Conservation (phyloP, 768 basidiomycete species). For the Mycena alexandri region DNA sequence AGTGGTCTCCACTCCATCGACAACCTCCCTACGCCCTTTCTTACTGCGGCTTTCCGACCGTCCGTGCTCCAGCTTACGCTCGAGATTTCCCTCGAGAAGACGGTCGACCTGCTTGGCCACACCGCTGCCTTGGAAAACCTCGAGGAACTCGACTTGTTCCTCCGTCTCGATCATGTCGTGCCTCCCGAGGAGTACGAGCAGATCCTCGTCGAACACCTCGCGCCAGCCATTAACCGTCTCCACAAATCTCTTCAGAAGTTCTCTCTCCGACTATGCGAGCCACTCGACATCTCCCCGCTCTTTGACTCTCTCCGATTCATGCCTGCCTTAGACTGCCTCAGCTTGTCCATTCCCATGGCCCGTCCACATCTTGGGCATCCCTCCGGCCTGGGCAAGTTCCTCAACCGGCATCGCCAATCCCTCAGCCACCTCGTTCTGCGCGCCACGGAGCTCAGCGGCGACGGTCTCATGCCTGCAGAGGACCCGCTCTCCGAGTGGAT, state of each 20-base stretch:
- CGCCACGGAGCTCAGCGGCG: constrained; percentile 56
- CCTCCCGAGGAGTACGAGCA: constrained; percentile 41
- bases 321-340: constrained; percentile 51
- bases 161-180: constrained; percentile 53
- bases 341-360: constrained; percentile 56
- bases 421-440: constrained; percentile 56
- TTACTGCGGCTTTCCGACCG: constrained; percentile 51
- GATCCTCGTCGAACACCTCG: constrained; percentile 53
- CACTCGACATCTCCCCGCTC: constrained; percentile 58
- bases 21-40: constrained; percentile 48
- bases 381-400: constrained; percentile 50
- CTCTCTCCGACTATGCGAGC: constrained; percentile 58
- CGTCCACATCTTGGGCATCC: constrained; percentile 58
- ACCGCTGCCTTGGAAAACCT: constrained; percentile 47
- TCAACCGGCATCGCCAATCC: constrained; percentile 50
- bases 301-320: constrained; percentile 51
- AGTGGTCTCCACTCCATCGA: constrained; percentile 52
- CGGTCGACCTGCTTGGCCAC: constrained; percentile 49
- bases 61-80: constrained; percentile 57
- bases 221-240: constrained; percentile 54
- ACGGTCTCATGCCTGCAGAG: constrained; percentile 46
- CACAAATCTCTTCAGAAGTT: constrained; percentile 53
- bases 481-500: constrained; percentile 56
- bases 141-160: constrained; percentile 57
- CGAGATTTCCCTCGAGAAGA: constrained; percentile 59